These are phyloP conservation scores for Russula vinacea DNA, from an alignment of 768 basidiomycete species.

Conservation along the genomic window DNA sequence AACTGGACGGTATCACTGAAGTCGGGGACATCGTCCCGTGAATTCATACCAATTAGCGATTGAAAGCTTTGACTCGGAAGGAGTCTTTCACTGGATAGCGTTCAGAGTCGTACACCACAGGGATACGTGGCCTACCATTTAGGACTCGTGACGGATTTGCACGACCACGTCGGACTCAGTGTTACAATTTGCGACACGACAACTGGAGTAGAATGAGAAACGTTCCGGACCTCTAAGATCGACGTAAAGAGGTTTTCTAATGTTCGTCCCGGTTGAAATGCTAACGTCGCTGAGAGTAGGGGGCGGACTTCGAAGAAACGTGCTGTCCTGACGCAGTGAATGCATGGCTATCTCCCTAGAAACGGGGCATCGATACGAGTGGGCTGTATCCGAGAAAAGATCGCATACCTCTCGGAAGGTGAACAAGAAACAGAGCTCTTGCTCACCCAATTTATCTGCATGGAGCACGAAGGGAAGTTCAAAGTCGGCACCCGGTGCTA, in stretches of 20 bases:
- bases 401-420: constrained; percentile 58
- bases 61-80: constrained; percentile 49
- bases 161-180: constrained; percentile 69
- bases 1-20: constrained; percentile 48
- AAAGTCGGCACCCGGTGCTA: constrained; percentile 49
- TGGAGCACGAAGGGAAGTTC: constrained; percentile 56
- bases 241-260: constrained; percentile 50
- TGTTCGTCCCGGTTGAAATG: constrained; percentile 50
- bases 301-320: constrained; percentile 59
- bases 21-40: constrained; percentile 40
- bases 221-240: constrained; percentile 56
- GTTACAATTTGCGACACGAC: constrained; percentile 56
- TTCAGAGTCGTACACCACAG: constrained; percentile 12
- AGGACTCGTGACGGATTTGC: constrained; percentile 40
- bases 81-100: constrained; percentile 40
- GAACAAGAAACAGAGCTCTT: constrained; percentile 59
- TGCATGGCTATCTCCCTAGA: constrained; percentile 45
- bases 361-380: neutral
- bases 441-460: constrained; percentile 46
- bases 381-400: neutral
- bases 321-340: constrained; percentile 55
- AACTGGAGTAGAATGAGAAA: constrained; percentile 42
- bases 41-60: constrained; percentile 44
- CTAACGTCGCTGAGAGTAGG: constrained; percentile 52
- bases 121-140: constrained; percentile 43